Evolutionary conservation across 2,329 filamentous ascomycete genomes (phyloP), one percentile per base, ranked within the genome.

Genomic region (Aspergillus thermomutatus): DNA sequence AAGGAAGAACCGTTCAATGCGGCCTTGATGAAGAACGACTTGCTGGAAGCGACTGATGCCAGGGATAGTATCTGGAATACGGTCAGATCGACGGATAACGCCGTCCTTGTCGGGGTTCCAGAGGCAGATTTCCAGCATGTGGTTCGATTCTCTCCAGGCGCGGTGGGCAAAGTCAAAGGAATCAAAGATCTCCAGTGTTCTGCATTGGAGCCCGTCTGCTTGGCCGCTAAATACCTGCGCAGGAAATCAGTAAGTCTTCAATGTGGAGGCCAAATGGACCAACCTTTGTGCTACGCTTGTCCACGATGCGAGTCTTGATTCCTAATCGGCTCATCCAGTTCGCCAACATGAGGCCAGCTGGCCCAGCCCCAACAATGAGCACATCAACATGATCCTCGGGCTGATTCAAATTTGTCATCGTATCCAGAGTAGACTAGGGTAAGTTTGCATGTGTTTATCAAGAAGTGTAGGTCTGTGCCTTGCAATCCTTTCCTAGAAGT

Each of bases 131-230:
- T 68, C 66, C 0, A 66, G n/a, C 55, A 62, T 65, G 23, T 63
- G 64, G 57, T 67, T 69, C 4, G 67, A 57, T 19, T 70, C 66
- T 11, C 40, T 46, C 82, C 84, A 85, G 1, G 81, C 82, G 4
- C 82, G 75, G 60, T 90, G 82, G 2, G 78, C 85, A 56, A 91
- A 83, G 0, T 84, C 87, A 62, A 91, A 88, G 50, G 83, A 85
- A 63, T 91, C 86, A 54, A 91, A 83, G n/a, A 91, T 88, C 69
- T 91, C 86, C 1, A 90, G 76, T 0, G 85, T 89, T 1, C 87
- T 83, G 60, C 82, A 83, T 71, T 89, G 85, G 2, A 88, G 75
- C 1, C 83, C 83, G 60, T 82, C 80, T 1, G 79, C 79, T 61
- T 81, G 79, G 21, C 74, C 72, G n/a, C 66, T 69, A 48, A 66